Evolutionary conservation across 208 protist genomes (phyloP), one percentile per base, ranked within the genome.

Genomic region (Leishmania turanica): DNA sequence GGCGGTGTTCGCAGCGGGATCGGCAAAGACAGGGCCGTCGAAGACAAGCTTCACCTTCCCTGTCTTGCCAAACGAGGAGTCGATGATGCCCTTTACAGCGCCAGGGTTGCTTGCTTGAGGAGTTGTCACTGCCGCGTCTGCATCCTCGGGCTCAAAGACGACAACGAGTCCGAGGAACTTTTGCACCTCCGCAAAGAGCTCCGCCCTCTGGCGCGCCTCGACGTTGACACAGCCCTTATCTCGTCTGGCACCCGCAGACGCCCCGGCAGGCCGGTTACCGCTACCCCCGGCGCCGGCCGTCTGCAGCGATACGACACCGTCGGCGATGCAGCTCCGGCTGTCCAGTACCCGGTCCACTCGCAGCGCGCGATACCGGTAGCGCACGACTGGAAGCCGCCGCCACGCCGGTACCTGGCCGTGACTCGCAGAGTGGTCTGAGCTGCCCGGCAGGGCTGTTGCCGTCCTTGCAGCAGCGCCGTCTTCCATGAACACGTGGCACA

Each of bases 21-120:
- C 73, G 3, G 66, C 64, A 87, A 96, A 96, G 15, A 96, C 81
- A 27, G 84, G 83, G 9, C 75, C 70, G 1, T 84, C 77, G 78
- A 96, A 96, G 15, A 90, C 51, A 2, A 95, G 84, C 79, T 93
- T 92, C 54, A 94, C 93, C 75, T 95, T 96, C 8, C 93, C 93
- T 0, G 87, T 95, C 75, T 96, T 91, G n/a, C 93, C 93, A 85
- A 96, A 96, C 6, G 89, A 82, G 37, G 89, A 93, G 84, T 96
- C 91, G 72, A 96, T 89, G 40, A 87, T 40, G 34, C 93, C 93
- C 34, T 77, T 53, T 1, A 92, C 76, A 19, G 80, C 34, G 3
- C 70, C 77, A 9, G 56, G 11, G 5, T 3, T n/a, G 9, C 27
- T 53, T 3, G 15, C 19, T n/a, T 78, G 70, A 37, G 75, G 76